phyloP scores from a whole-genome alignment of 1,284 basidiomycete species.

The Ceratobasidium sp. region DNA sequence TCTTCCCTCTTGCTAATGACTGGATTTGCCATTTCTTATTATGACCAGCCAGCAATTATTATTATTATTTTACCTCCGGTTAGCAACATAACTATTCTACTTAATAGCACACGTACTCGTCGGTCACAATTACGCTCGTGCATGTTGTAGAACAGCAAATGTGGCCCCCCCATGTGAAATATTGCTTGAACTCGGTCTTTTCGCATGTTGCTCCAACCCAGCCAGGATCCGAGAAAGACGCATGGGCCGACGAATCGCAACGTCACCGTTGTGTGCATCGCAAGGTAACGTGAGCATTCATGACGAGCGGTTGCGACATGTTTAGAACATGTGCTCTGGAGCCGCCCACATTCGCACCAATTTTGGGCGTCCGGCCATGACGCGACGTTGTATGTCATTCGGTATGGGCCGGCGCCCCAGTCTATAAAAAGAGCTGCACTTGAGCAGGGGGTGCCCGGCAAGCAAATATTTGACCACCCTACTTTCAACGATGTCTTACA shows the following conservation, averaged over 20 bases:
- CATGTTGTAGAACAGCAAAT: too few relatives aligned
- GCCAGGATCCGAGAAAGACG: background rate
- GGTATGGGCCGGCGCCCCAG: too few relatives aligned
- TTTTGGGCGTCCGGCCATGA: conserved; percentile 21
- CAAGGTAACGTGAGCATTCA: conserved; percentile 28
- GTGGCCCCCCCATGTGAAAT: too few relatives aligned
- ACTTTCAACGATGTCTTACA: conserved; percentile 33
- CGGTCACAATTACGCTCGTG: too few relatives aligned
- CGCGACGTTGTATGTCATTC: conserved; percentile 41
- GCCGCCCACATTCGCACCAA: background rate
- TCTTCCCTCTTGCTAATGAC: background rate
- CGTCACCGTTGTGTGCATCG: background rate
- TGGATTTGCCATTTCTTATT: background rate
- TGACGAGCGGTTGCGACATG: conserved; percentile 13
- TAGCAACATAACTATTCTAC: too few relatives aligned
- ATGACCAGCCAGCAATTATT: too few relatives aligned
- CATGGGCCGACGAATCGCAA: conserved; percentile 17
- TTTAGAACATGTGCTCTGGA: conserved; percentile 23
- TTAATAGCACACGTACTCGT: background rate
- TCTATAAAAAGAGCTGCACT: conserved; percentile 24
- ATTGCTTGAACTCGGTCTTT: background rate
- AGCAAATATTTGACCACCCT: background rate
- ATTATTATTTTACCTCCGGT: too few relatives aligned
- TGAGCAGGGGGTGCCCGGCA: background rate
- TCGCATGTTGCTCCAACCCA: conserved; percentile 14